These are phyloP conservation scores for Pleurotus citrinopileatus DNA, from an alignment of 768 basidiomycete genomes.

Conservation along the genomic window DNA sequence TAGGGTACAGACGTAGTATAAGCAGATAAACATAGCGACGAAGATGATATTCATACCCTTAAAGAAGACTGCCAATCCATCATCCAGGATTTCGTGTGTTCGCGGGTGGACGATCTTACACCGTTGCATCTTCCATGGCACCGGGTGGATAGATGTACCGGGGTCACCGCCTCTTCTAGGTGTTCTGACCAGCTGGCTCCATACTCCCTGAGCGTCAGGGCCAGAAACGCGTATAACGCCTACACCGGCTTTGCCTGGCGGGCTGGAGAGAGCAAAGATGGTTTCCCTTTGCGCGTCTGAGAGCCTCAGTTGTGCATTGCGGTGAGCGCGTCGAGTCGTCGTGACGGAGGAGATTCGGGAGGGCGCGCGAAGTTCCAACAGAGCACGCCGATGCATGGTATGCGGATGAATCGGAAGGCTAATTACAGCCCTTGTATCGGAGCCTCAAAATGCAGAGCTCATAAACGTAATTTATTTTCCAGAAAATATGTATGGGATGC, in stretches of 20 bases:
- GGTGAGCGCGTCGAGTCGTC: not conserved
- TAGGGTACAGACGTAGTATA: constrained; percentile 1
- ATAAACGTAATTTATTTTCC: too few species aligned
- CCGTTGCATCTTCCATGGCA: constrained; percentile 67
- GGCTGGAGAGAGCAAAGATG: constrained; percentile 87
- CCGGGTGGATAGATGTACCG: constrained; percentile 29
- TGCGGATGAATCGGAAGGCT: too few species aligned
- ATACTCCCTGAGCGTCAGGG: constrained; percentile 63
- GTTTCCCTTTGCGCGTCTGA: constrained; percentile 63
- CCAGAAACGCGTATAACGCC: constrained; percentile 84
- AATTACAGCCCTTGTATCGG: too few species aligned
- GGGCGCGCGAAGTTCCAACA: not conserved
- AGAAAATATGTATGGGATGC: too few species aligned
- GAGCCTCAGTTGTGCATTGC: constrained; percentile 19
- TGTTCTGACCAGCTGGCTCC: constrained; percentile 54
- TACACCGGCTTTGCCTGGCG: constrained; percentile 82
- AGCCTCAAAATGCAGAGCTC: too few species aligned
- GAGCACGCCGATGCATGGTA: too few species aligned
- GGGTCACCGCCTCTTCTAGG: constrained; percentile 2
- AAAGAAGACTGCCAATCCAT: constrained; percentile 82
- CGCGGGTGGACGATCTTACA: constrained; percentile 66
- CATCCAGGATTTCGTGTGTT: constrained; percentile 64
- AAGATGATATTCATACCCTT: constrained; percentile 43
- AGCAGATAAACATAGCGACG: not conserved
- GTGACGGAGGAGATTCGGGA: not conserved